These are phyloP conservation scores for Scalesia atractyloides DNA, from an alignment of 129 eudicot genomes.

Conservation along the genomic window DNA sequence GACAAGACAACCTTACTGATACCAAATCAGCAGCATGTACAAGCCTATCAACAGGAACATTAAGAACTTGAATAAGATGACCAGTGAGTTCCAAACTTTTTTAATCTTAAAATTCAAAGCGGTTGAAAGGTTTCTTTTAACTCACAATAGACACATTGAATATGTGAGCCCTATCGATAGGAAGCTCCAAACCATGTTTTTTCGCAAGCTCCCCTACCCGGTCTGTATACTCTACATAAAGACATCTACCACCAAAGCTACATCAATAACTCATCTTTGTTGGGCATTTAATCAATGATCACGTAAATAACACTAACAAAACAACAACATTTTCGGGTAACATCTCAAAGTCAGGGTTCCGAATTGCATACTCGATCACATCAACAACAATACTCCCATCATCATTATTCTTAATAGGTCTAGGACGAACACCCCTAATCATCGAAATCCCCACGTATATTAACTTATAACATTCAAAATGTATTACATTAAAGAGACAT, in stretches of 20 bases:
- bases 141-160: conserved; percentile 89
- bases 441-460: no score
- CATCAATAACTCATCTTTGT: conserved; percentile 24
- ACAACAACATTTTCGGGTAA: background rate
- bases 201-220: conserved; percentile 84
- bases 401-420: no score
- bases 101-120: background rate
- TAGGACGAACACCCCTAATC: no score
- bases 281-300: conserved; percentile 22
- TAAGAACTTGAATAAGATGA: conserved; percentile 70
- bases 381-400: no score
- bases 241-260: conserved; percentile 89
- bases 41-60: conserved; percentile 87
- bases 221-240: conserved; percentile 77
- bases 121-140: background rate
- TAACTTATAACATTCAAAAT: no score
- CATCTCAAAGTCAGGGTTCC: no score
- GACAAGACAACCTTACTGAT: conserved; percentile 46
- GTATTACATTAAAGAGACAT: no score
- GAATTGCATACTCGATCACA: no score
- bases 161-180: conserved; percentile 94
- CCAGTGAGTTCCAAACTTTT: conserved; percentile 8
- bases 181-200: conserved; percentile 86
- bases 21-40: conserved; percentile 97
- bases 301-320: background rate